Evolutionary conservation across 805 yeast genomes (phyloP), one percentile per base, ranked within the genome.

Genomic region (Kazachstania viticola): DNA sequence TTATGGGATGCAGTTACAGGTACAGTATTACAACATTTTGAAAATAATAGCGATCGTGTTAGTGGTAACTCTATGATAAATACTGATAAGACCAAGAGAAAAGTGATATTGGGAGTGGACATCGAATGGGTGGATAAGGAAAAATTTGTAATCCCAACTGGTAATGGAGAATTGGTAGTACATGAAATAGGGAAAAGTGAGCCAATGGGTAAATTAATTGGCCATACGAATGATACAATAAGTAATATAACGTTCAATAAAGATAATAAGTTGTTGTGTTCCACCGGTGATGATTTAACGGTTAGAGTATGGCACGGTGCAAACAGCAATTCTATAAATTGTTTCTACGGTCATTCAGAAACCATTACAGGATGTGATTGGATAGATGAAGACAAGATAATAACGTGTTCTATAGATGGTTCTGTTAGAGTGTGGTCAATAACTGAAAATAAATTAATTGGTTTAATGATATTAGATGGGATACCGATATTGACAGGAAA

Each of bases 291-390:
- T 48, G 95, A 87, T 50, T 67, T 71, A 34, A 61, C 69, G 0
- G 65, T 85, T 7, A 69, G 82, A 42, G 61, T 84, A 14, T 87
- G 95, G 94, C 71, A 67, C 45, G 79, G 84, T 23, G 67, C 67
- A 17, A 69, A 74, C 21, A 57, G 70, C 16, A 71, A 70, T 37
- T 67, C 73, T 18, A 56, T 67, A 22, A 67, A 67, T 35, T 56
- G 67, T 4, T 48, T 72, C 24, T 34, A 48, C 5, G 77, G 75
- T 0, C 84, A 78, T 48, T 61, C 71, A 1, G 69, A 74, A 34
- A 73, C 82, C 17, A 62, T 76, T 7, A 60, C 73, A 3, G 65
- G 61, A 14, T 61, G 75, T 6, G 48, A 62, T 29, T 74, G 94
- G 94, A 32, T 77, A 31, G 43, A 58, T 37, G 38, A 53, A 2